Conservation (phyloP, 129 eudicot genomes). For the Silybum marianum region DNA sequence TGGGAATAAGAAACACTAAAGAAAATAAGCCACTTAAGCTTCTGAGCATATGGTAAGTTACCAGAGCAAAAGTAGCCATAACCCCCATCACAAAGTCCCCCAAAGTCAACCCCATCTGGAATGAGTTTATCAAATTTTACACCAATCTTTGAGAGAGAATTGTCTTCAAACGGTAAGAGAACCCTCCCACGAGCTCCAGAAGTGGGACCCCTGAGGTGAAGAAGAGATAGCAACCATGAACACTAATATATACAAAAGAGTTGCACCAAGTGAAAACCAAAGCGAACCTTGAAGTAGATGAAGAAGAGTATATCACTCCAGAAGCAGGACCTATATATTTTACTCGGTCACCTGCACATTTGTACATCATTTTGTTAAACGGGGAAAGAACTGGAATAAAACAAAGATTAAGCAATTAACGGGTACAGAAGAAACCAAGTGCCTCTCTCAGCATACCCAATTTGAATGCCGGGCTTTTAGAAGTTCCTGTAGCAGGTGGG, state of each 20-base stretch:
- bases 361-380: conserved; percentile 19
- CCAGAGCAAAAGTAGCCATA: conserved; percentile 91
- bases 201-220: conserved; percentile 71
- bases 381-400: not conserved
- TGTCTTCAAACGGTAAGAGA: conserved; percentile 74
- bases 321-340: conserved; percentile 63
- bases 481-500: conserved; percentile 44
- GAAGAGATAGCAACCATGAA: conserved; percentile 16
- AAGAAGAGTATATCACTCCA: conserved; percentile 46
- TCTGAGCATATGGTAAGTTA: conserved; percentile 29
- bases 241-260: not conserved
- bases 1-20: conserved; percentile 16
- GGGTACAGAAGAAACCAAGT: too few relatives aligned
- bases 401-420: conserved; percentile 14
- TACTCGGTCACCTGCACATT: conserved; percentile 75
- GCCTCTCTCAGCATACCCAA: conserved; percentile 39
- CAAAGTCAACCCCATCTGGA: conserved; percentile 81
- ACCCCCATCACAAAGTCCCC: conserved; percentile 67
- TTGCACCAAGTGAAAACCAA: conserved; percentile 11
- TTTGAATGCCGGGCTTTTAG: conserved; percentile 55
- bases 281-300: conserved; percentile 56
- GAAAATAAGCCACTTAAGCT: conserved; percentile 14
- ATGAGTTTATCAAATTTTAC: conserved; percentile 73
- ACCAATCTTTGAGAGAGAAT: conserved; percentile 76
- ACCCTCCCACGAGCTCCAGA: conserved; percentile 82